Conservation (phyloP, 129 eudicot genomes). For the Apium graveolens region DNA sequence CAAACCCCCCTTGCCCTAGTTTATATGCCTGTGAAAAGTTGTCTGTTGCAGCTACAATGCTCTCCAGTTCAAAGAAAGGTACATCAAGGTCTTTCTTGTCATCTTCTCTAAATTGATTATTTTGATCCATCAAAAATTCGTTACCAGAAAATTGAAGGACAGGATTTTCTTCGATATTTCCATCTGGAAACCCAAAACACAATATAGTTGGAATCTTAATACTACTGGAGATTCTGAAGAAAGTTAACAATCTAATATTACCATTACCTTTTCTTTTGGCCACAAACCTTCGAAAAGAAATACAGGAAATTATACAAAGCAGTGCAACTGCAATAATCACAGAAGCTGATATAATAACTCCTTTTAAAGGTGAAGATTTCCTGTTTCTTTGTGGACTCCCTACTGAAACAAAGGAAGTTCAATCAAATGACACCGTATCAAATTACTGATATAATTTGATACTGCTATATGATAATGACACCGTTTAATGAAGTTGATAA, state of each 20-base stretch:
- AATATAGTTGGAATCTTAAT: background rate
- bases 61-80: slow-evolving; percentile 24
- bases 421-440: too few species aligned
- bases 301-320: slow-evolving; percentile 16
- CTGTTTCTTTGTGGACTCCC: background rate
- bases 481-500: background rate
- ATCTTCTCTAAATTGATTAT: slow-evolving; percentile 3
- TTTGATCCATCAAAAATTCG: slow-evolving; percentile 4
- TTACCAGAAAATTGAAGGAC: background rate
- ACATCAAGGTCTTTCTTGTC: slow-evolving; percentile 17
- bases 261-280: slow-evolving; percentile 18
- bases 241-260: background rate
- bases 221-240: background rate
- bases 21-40: slow-evolving; percentile 24
- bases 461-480: too few species aligned
- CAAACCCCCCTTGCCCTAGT: slow-evolving; percentile 42
- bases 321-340: slow-evolving; percentile 13
- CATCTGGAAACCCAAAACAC: background rate
- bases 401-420: background rate
- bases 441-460: background rate
- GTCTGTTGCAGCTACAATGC: slow-evolving; percentile 24
- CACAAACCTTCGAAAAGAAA: slow-evolving; percentile 15
- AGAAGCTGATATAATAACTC: slow-evolving; percentile 3
- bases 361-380: background rate
- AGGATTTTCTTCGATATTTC: background rate